Base-by-base conservation (phyloP, 106 monocot species). In the Dactylorhiza incarnata region DNA sequence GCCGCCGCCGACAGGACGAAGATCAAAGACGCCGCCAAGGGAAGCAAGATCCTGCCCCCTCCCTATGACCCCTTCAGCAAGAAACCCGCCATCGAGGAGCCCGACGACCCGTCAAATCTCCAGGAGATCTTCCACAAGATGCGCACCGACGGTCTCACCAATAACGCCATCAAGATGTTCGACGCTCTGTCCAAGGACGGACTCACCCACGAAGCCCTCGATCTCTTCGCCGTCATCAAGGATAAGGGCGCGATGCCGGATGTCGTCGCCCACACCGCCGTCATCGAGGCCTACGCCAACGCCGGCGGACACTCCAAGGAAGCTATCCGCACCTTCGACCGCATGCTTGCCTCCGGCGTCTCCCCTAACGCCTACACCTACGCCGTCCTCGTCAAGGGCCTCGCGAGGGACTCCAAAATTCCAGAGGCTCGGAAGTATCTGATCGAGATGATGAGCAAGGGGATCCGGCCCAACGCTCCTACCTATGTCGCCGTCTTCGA, bases 61-160 rank as follows among this genome's bases (percentile, higher is more conserved):
- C 99, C 99, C 45, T 99, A 94, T 82, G 88, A 99, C 75, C 99
- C 99, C 19, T 99, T 99, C 88, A 91, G 66, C 91, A 99, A 92
- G 80, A 93, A 88, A 63, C 89, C 89, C 5, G 76, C 61, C 7
- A 78, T 87, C 43, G 71, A 76, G 47, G 86, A 87, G 26, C 91
- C 86, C 48, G 53, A 79, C 15, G 99, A 99, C 80, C 94, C 94
- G 5, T 84, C 84, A 16, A 80, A 99, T 72, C 94, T 99, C 52
- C 91, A 94, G 70, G 85, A 91, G 73, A 69, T 99, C 83, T 99
- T 99, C 83, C 91, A 94, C 86, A 73, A 73, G 45, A 90, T 99
- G 91, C 89, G 94, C 37, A 86, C 86, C 49, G 86, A 92, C 17
- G 99, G 99, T 76, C 91, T 99, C 73, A 88, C 85, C 78, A 81